These are phyloP conservation scores for Vicia faba DNA, from an alignment of 306 rosid genomes.

Conservation along the genomic window DNA sequence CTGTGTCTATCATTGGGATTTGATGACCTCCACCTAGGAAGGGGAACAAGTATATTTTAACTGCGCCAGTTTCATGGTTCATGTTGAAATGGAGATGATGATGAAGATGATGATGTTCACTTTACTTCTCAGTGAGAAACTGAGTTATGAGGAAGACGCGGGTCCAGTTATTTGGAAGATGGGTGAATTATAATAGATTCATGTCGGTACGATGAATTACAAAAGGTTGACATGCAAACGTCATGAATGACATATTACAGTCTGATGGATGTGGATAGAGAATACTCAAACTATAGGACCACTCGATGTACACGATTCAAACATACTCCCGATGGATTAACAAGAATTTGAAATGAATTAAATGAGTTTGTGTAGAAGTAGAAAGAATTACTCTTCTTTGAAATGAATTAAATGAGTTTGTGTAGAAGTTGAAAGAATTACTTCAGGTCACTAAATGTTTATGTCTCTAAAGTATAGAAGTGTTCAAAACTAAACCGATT, in stretches of 20 bases:
- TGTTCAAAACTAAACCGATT: too few relatives aligned
- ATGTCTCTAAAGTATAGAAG: too few relatives aligned
- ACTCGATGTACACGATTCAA: too few relatives aligned
- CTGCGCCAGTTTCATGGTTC: constrained; percentile 18
- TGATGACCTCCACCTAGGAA: constrained; percentile 61
- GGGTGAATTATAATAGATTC: not conserved
- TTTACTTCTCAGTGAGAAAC: not conserved
- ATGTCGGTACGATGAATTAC: not conserved
- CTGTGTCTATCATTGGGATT: constrained; percentile 73
- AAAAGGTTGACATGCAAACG: constrained; percentile 26
- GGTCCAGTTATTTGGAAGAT: not conserved
- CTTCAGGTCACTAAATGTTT: too few relatives aligned
- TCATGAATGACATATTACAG: constrained; percentile 33
- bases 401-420: too few relatives aligned
- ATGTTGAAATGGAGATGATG: constrained; percentile 16
- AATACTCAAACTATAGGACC: too few relatives aligned
- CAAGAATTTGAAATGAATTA: too few relatives aligned
- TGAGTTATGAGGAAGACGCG: not conserved
- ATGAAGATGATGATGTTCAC: not conserved
- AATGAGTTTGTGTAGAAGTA: too few relatives aligned
- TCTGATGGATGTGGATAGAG: too few relatives aligned
- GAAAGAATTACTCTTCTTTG: too few relatives aligned
- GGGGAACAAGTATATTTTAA: constrained; percentile 48
- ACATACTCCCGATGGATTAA: too few relatives aligned
- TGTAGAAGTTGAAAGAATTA: too few relatives aligned